These are phyloP conservation scores for Daldinia sp. DNA, from an alignment of 2,329 filamentous ascomycete genomes.

Conservation along the genomic window DNA sequence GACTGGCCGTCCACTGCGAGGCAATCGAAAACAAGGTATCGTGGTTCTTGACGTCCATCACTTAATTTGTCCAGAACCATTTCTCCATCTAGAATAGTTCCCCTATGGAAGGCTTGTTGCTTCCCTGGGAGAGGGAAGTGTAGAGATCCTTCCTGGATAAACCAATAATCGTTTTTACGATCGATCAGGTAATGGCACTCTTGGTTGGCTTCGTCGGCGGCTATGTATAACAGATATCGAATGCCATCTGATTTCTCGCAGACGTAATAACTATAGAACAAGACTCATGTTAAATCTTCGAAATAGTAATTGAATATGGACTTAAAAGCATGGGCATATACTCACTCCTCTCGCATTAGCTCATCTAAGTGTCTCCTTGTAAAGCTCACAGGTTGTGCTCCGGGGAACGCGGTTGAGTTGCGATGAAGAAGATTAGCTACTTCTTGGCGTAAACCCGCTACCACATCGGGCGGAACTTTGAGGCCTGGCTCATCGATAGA, in stretches of 20 bases:
- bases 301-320: not conserved
- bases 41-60: constrained; percentile 76
- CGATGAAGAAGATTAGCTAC: constrained; percentile 82
- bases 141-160: constrained; percentile 74
- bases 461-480: constrained; percentile 71
- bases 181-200: constrained; percentile 95
- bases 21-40: constrained; percentile 94
- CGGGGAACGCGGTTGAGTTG: constrained; percentile 79
- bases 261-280: constrained; percentile 80
- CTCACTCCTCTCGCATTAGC: constrained; percentile 80
- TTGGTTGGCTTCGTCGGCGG: constrained; percentile 67
- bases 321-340: constrained; percentile 13
- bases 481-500: constrained; percentile 73
- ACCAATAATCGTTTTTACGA: constrained; percentile 98
- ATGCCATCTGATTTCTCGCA: constrained; percentile 99
- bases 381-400: constrained; percentile 95
- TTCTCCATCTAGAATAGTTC: constrained; percentile 92
- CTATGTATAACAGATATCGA: constrained; percentile 93
- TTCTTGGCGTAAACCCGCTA: constrained; percentile 73
- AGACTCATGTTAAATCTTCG: constrained; percentile 20
- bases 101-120: constrained; percentile 76
- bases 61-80: constrained; percentile 85
- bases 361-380: constrained; percentile 83
- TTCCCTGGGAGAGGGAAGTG: constrained; percentile 83
- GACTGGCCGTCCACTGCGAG: constrained; percentile 82